Conservation (phyloP, 345 rosid genomes). For the Arabidopsis thaliana region DNA sequence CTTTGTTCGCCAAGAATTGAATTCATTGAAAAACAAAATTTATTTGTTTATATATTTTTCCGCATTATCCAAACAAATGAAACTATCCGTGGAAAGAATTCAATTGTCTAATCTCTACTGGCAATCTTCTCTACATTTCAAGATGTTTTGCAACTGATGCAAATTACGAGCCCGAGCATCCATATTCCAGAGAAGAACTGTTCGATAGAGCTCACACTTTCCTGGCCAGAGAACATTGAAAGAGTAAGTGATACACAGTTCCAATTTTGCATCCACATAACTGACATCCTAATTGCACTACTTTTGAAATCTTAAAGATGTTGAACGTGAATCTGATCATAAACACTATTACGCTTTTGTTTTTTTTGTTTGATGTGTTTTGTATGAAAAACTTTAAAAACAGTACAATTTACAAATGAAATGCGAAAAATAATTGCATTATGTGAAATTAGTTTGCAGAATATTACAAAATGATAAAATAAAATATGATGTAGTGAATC, state of each 20-base stretch:
- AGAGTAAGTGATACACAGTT: too few relatives aligned
- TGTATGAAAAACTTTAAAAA: neutral
- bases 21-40: too few relatives aligned
- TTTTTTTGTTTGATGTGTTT: neutral
- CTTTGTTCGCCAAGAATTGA: too few relatives aligned
- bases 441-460: slow-evolving; percentile 6
- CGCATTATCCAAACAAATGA: too few relatives aligned
- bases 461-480: slow-evolving; percentile 25
- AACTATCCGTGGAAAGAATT: neutral
- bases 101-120: neutral
- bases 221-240: too few relatives aligned
- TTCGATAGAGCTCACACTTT: too few relatives aligned
- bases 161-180: neutral
- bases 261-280: too few relatives aligned
- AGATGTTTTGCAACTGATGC: neutral
- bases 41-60: too few relatives aligned
- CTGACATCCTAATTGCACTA: neutral
- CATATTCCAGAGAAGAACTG: too few relatives aligned
- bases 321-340: too few relatives aligned
- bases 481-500: slow-evolving; percentile 10
- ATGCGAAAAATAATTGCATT: neutral
- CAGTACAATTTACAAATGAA: neutral
- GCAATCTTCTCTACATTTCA: neutral
- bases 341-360: too few relatives aligned
- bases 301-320: too few relatives aligned